Evolutionary conservation across 768 basidiomycete genomes (phyloP), one percentile per base, ranked within the genome.

Genomic region (Albatrellus ellisii): DNA sequence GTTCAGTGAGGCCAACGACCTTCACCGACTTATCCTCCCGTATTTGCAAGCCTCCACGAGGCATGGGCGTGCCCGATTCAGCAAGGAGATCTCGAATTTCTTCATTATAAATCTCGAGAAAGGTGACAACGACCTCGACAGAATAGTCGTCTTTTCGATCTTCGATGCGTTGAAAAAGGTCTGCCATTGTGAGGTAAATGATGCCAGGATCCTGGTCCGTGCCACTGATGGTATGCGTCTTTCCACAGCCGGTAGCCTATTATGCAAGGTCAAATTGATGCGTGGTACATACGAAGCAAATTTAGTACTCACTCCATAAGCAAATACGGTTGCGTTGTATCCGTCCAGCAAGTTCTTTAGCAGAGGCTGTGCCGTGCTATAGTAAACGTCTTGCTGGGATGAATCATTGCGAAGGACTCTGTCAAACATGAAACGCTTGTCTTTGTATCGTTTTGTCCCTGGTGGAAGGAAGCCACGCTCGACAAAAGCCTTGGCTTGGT

Each of bases 191-290:
- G 45, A 89, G 72, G 62, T 98, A 91, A 59, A 98, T 95, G 53
- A 95, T 79, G 24, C 95, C 95, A 14, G 88, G 89, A 58, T 94
- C 84, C 17, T 59, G 57, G 34, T 83, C 80, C 27, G 85, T 82
- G 44, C 94, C 94, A 53, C 90, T 95, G 59, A 99, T 97, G 15
- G 95, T 99, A 61, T 98, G 92, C 4, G 95, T 99, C 63, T 99
- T 99, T 49, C 95, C 95, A 58, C 95, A 98, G n/a, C 95, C 95
- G n/a, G 95, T 98, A 18, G 95, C 95, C 95, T 98, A 55, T 32
- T 44, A 10, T 26, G 40, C 36, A 50, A 54, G 41, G 38, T 48
- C 39, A 36, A 39, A 37, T 21, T 45, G 22, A 17, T 25, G 24
- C 15, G 12, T 20, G 39, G 20, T 41, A 15, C 28, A 27, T 7